phyloP scores from a whole-genome alignment of 2,329 filamentous ascomycete species.

The Fusarium sp. region DNA sequence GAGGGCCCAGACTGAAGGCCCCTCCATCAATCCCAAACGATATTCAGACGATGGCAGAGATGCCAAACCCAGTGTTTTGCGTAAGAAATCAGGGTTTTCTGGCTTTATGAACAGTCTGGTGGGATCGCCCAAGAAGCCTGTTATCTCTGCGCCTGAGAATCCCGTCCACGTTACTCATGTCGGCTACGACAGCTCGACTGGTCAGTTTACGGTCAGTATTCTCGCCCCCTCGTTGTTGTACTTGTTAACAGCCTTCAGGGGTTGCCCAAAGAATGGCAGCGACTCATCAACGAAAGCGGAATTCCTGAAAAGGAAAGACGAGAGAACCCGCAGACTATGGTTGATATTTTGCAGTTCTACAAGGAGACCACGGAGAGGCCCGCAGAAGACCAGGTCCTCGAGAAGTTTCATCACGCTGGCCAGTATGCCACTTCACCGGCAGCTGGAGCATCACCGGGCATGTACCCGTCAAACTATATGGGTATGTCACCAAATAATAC shows the following conservation, averaged over 20 bases:
- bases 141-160: conserved; percentile 98
- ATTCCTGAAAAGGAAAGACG: conserved; percentile 96
- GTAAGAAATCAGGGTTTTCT: conserved; percentile 90
- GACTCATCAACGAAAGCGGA: conserved; percentile 91
- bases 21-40: conserved; percentile 68
- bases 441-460: conserved; percentile 60
- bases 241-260: conserved; percentile 64
- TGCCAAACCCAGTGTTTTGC: conserved; percentile 66
- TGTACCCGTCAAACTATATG: conserved; percentile 64
- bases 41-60: conserved; percentile 81
- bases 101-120: conserved; percentile 86
- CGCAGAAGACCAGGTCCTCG: conserved; percentile 87
- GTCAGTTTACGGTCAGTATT: conserved; percentile 86
- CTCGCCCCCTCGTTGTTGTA: conserved; percentile 15
- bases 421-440: conserved; percentile 56
- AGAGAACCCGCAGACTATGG: conserved; percentile 93
- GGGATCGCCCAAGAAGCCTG: conserved; percentile 85
- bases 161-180: conserved; percentile 98
- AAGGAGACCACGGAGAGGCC: conserved; percentile 87
- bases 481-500: conserved; percentile 73
- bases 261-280: conserved; percentile 97
- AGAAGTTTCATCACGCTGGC: conserved; percentile 93
- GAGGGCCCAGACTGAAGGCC: conserved; percentile 53
- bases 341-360: conserved; percentile 96
- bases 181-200: conserved; percentile 94